Percentiles rank a stretch among this genome's conserved stretches.
Conservation (phyloP, 352 stramenopile genomes). For the Phytopythium kandeliae region DNA sequence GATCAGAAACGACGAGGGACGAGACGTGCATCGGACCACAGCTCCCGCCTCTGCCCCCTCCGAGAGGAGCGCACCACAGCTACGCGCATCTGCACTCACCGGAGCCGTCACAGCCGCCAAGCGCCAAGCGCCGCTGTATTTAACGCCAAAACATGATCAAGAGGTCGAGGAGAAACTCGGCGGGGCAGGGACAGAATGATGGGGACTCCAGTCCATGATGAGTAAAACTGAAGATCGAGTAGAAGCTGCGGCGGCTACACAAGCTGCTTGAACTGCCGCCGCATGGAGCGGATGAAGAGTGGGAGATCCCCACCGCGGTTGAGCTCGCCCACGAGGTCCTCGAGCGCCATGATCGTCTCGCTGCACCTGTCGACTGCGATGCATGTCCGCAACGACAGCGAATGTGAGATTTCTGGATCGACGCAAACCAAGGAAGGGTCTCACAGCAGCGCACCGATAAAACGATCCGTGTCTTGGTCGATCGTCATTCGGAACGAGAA, state of each 20-base stretch:
- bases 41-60: conserved; percentile 12
- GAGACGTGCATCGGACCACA: conserved; percentile 30
- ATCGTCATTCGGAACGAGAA: conserved; percentile 77
- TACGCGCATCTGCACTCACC: conserved; percentile 5
- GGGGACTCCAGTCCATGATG: no score
- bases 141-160: conserved; percentile 9
- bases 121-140: conserved; percentile 35
- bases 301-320: conserved; percentile 67
- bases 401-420: no score
- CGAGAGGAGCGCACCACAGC: conserved; percentile 8
- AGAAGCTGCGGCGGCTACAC: conserved; percentile 16
- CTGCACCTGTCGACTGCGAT: conserved; percentile 58
- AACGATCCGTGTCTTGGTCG: conserved; percentile 43
- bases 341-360: conserved; percentile 37
- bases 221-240: no score
- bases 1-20: neutral
- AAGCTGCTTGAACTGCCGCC: conserved; percentile 69
- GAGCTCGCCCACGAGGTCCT: conserved; percentile 48
- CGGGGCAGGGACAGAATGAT: neutral
- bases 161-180: no score
- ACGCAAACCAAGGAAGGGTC: no score
- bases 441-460: conserved; percentile 34
- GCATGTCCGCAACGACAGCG: neutral
- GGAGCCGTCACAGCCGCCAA: neutral
- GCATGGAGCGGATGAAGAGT: conserved; percentile 74